phyloP scores from a whole-genome alignment of 257 asterid species.

The Nemophila menziesii region DNA sequence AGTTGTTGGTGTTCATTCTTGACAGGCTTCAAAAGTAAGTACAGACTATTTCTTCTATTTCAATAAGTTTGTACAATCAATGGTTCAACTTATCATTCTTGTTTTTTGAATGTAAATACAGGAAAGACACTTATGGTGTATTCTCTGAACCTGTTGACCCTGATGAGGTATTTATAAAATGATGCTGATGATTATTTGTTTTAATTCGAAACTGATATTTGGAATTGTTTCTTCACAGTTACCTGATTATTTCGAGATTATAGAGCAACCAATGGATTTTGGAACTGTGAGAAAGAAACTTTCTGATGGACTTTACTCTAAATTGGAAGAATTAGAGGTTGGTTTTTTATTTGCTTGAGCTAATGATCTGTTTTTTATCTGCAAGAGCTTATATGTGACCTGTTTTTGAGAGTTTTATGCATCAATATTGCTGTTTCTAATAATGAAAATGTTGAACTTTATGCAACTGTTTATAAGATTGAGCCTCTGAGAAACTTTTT shows the following conservation, averaged over 20 bases:
- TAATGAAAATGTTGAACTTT: no score
- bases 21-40: slow-evolving; percentile 98
- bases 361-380: no score
- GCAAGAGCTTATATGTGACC: no score
- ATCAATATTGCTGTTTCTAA: no score
- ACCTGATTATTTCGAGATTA: slow-evolving; percentile 69
- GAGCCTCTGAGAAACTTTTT: no score
- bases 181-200: slow-evolving; percentile 1
- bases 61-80: slow-evolving; percentile 44
- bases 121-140: slow-evolving; percentile 56
- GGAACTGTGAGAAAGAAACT: slow-evolving; percentile 71
- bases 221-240: slow-evolving; percentile 32
- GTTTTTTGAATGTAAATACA: slow-evolving; percentile 16
- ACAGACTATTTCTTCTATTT: slow-evolving; percentile 11
- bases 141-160: slow-evolving; percentile 76
- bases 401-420: no score
- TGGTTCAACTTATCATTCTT: slow-evolving; percentile 31
- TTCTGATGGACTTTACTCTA: slow-evolving; percentile 29
- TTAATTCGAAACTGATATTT: slow-evolving; percentile 10
- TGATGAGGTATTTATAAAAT: slow-evolving; percentile 30
- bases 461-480: no score
- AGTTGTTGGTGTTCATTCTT: slow-evolving; percentile 79
- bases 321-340: slow-evolving; percentile 66
- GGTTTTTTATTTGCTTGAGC: slow-evolving; percentile 12
- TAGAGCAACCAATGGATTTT: slow-evolving; percentile 72